A percentile compares a stretch with the other conserved stretches of the same genome.
Evolutionary conservation across 805 yeast genomes (phyloP).

Genomic region (Spathaspora passalidarum): DNA sequence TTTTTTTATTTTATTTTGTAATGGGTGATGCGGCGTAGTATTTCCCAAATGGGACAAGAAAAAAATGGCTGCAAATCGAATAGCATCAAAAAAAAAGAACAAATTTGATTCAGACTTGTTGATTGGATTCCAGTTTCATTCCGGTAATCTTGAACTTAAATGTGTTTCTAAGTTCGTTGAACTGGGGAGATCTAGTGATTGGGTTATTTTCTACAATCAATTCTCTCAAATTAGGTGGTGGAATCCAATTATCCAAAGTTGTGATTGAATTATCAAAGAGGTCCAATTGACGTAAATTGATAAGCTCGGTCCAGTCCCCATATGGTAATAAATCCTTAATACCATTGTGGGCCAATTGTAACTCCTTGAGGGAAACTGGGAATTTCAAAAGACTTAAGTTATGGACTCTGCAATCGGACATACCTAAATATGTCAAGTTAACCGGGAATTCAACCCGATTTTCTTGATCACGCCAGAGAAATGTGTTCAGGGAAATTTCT

Average conservation of each 20-base stretch:
- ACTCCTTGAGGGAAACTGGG: not conserved
- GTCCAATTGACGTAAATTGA: not conserved
- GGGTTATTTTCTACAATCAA: not conserved
- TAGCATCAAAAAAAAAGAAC: too few species aligned
- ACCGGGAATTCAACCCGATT: not conserved
- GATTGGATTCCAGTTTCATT: too few species aligned
- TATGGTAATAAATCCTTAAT: not conserved
- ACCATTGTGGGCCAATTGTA: not conserved
- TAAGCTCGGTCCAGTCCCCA: not conserved
- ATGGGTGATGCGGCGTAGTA: too few species aligned
- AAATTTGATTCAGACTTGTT: too few species aligned
- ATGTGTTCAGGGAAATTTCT: not conserved
- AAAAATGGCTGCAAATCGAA: too few species aligned
- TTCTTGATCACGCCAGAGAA: not conserved
- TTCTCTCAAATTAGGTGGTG: not conserved
- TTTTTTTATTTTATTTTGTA: too few species aligned
- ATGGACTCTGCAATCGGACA: not conserved
- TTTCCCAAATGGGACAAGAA: too few species aligned
- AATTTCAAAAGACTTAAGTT: not conserved
- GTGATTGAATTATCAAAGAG: not conserved
- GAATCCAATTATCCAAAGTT: not conserved
- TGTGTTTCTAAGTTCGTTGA: too few species aligned
- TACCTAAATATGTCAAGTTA: not conserved
- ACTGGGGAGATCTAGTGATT: too few species aligned
- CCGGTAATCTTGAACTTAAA: too few species aligned